These are phyloP conservation scores for Fistulina hepatica DNA, from an alignment of 1,284 basidiomycete genomes.

Conservation along the genomic window DNA sequence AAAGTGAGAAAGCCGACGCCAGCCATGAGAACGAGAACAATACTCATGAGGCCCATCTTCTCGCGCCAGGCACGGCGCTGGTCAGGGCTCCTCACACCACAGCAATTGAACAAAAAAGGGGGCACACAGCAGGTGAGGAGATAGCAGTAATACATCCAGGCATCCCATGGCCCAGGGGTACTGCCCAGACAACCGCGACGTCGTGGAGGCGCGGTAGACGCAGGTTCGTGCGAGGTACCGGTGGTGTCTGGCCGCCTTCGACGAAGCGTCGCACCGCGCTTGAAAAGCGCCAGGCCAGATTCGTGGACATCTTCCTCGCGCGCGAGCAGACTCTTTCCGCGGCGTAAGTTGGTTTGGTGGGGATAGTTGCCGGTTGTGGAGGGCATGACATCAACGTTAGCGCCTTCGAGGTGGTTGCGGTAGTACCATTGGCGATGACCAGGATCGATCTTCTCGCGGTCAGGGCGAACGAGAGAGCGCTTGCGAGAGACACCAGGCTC, in stretches of 20 bases:
- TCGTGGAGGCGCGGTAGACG: neutral
- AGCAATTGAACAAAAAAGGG: conserved; percentile 53
- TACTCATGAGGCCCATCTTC: conserved; percentile 87
- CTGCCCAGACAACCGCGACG: conserved; percentile 50
- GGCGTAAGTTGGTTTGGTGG: conserved; percentile 50
- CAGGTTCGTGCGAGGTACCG: conserved; percentile 26
- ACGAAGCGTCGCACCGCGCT: conserved; percentile 66
- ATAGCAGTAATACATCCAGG: conserved; percentile 96
- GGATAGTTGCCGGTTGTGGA: conserved; percentile 82
- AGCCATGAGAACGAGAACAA: conserved; percentile 80
- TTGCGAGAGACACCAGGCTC: conserved; percentile 59
- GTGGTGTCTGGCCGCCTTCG: conserved; percentile 41
- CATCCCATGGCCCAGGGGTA: conserved; percentile 79
- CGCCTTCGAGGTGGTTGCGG: conserved; percentile 72
- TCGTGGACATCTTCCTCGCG: conserved; percentile 83
- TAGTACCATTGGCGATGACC: conserved; percentile 95
- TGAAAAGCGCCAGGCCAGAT: conserved; percentile 81
- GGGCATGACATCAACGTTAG: conserved; percentile 59
- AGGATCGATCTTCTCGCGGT: conserved; percentile 95
- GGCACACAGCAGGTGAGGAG: conserved; percentile 81
- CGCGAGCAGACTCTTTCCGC: conserved; percentile 80
- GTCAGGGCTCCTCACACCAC: conserved; percentile 84
- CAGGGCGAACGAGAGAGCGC: conserved; percentile 89
- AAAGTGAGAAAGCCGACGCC: conserved; percentile 97
- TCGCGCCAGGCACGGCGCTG: conserved; percentile 96